Conservation (phyloP, 345 rosid genomes). For the Mercurialis annua region DNA sequence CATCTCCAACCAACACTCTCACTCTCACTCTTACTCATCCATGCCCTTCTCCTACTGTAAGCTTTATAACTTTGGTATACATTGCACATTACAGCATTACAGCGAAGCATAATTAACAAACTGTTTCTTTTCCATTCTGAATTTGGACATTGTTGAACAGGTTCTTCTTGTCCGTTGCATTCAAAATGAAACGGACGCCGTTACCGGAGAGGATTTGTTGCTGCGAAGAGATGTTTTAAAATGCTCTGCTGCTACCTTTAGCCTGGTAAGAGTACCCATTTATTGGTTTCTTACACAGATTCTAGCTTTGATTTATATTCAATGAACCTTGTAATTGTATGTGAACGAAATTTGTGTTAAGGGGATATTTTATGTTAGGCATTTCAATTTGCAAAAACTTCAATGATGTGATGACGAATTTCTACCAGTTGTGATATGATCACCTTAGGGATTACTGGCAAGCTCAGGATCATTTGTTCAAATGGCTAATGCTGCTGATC, state of each 20-base stretch:
- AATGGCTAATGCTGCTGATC: constrained; percentile 74
- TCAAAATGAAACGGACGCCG: constrained; percentile 38
- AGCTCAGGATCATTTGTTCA: constrained; percentile 57
- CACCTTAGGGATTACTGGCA: constrained; percentile 59
- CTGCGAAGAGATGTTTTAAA: constrained; percentile 60
- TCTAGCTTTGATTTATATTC: not conserved
- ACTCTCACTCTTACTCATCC: constrained; percentile 18
- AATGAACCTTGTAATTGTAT: not conserved
- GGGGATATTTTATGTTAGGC: not conserved
- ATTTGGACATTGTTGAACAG: constrained; percentile 31
- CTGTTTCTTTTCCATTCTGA: not conserved
- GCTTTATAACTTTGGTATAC: not conserved
- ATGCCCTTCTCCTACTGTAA: constrained; percentile 32
- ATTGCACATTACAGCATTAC: not conserved
- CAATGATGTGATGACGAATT: constrained; percentile 50
- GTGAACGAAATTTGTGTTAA: not conserved
- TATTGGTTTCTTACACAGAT: no score
- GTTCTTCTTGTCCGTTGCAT: constrained; percentile 43
- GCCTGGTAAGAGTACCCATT: constrained; percentile 64
- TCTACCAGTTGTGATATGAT: constrained; percentile 54
- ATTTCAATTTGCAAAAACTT: not conserved
- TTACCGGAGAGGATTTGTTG: constrained; percentile 25
- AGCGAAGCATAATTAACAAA: not conserved
- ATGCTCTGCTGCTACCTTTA: constrained; percentile 50
- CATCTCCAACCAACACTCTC: constrained; percentile 18